A percentile compares a stretch with the other conserved stretches of the same genome.
These are phyloP conservation scores for Colletotrichum euphorbiae DNA, from an alignment of 2,329 filamentous ascomycete species.

Conservation along the genomic window DNA sequence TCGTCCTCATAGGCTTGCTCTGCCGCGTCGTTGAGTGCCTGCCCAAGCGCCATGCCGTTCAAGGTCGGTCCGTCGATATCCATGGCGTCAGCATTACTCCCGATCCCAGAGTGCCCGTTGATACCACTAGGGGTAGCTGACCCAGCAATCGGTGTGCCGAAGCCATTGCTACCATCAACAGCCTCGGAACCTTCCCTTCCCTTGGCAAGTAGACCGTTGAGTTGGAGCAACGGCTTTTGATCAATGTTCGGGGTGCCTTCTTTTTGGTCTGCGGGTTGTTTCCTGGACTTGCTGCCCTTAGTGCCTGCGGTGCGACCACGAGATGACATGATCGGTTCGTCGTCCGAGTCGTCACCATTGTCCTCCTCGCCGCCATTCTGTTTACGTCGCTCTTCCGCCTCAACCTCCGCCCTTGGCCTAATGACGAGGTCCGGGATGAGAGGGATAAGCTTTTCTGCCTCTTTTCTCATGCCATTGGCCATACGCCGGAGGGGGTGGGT, in stretches of 20 bases:
- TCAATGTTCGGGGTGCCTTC: slow-evolving; percentile 84
- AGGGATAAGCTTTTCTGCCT: slow-evolving; percentile 95
- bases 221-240: slow-evolving; percentile 77
- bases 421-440: slow-evolving; percentile 94
- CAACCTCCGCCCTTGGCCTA: slow-evolving; percentile 91
- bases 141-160: slow-evolving; percentile 81
- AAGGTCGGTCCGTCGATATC: slow-evolving; percentile 85
- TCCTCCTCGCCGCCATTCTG: slow-evolving; percentile 88
- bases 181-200: slow-evolving; percentile 80
- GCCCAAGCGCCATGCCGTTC: slow-evolving; percentile 72
- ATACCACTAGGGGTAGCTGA: slow-evolving; percentile 80
- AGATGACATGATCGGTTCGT: slow-evolving; percentile 98
- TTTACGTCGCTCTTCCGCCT: slow-evolving; percentile 86
- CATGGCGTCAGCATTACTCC: slow-evolving; percentile 85
- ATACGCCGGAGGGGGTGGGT: slow-evolving; percentile 90
- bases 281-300: slow-evolving; percentile 81
- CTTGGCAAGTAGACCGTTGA: slow-evolving; percentile 72
- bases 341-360: slow-evolving; percentile 90
- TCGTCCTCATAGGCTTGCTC: slow-evolving; percentile 90
- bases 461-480: slow-evolving; percentile 95
- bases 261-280: slow-evolving; percentile 77
- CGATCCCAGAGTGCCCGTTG: slow-evolving; percentile 74
- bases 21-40: slow-evolving; percentile 72
- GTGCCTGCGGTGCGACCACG: slow-evolving; percentile 89
- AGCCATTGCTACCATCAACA: slow-evolving; percentile 85